Conservation (phyloP, 2,329 filamentous ascomycete genomes). For the Sclerotinia spermophila region DNA sequence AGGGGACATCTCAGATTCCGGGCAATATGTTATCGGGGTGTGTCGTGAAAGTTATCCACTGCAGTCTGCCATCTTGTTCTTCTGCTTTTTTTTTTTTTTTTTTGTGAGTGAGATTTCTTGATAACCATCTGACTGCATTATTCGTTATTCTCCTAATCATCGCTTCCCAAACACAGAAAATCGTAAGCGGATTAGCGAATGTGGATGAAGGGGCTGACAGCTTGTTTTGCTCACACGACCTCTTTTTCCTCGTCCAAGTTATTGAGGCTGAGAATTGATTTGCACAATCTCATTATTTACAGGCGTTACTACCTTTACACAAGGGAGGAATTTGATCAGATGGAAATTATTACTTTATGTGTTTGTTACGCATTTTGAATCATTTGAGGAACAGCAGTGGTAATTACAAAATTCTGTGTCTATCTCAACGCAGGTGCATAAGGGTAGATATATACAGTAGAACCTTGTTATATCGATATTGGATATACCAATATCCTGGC, state of each 20-base stretch:
- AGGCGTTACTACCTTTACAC: background rate
- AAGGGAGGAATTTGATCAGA: background rate
- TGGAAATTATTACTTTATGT: background rate
- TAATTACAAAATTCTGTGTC: background rate
- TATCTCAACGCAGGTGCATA: background rate
- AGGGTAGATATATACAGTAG: no score
- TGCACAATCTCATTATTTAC: background rate
- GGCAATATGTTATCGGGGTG: background rate
- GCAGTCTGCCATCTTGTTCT: background rate
- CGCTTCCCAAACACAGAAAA: background rate
- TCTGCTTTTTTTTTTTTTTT: no score
- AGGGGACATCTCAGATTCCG: background rate
- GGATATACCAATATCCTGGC: no score
- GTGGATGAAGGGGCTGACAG: conserved; percentile 8
- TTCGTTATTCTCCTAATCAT: background rate
- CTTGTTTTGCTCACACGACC: conserved; percentile 9
- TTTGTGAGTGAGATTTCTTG: background rate
- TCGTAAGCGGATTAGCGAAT: conserved; percentile 5
- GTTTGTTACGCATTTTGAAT: background rate
- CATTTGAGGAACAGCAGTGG: background rate
- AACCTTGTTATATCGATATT: no score
- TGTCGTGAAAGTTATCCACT: background rate
- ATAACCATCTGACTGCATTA: background rate
- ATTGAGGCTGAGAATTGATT: background rate
- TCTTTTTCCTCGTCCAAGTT: background rate